These are phyloP conservation scores for Nakataea oryzae DNA, from an alignment of 2,329 filamentous ascomycete species.

Conservation along the genomic window DNA sequence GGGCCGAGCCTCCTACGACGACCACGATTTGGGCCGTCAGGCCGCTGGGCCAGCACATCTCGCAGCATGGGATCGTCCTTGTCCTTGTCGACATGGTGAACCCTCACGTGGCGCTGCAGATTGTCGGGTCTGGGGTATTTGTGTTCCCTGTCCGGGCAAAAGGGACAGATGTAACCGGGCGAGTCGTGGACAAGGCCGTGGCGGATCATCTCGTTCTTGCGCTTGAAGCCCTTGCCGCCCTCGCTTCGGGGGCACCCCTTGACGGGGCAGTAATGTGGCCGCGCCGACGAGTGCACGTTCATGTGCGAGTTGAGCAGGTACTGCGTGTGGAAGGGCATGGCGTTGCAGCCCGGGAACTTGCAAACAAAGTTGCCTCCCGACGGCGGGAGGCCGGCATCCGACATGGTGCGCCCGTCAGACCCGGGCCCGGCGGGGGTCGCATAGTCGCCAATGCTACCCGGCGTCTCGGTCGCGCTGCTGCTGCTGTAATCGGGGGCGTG, in stretches of 20 bases:
- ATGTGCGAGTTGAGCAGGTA: slow-evolving; percentile 72
- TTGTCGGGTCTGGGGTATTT: slow-evolving; percentile 94
- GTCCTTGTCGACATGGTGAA: slow-evolving; percentile 82
- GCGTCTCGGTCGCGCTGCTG: slow-evolving; percentile 30
- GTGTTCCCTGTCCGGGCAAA: slow-evolving; percentile 88
- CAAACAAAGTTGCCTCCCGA: slow-evolving; percentile 46
- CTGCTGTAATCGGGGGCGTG: slow-evolving; percentile 30
- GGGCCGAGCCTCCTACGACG: slow-evolving; percentile 43
- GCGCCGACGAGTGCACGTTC: slow-evolving; percentile 56
- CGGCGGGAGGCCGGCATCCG: slow-evolving; percentile 46
- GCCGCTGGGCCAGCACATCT: slow-evolving; percentile 75
- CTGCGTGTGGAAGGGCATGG: slow-evolving; percentile 66
- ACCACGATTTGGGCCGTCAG: slow-evolving; percentile 74
- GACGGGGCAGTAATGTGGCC: slow-evolving; percentile 57
- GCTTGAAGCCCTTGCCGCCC: slow-evolving; percentile 58
- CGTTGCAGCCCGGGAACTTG: slow-evolving; percentile 51
- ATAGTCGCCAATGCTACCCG: slow-evolving; percentile 15
- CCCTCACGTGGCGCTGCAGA: slow-evolving; percentile 89
- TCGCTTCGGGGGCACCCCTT: slow-evolving; percentile 51
- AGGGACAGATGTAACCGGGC: slow-evolving; percentile 91
- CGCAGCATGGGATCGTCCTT: slow-evolving; percentile 76
- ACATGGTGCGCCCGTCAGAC: slow-evolving; percentile 33
- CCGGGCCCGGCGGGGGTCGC: slow-evolving; percentile 16
- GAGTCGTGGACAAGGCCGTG: slow-evolving; percentile 86
- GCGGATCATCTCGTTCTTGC: slow-evolving; percentile 64